Evolutionary conservation across 306 rosid genomes (phyloP), one percentile per base, ranked within the genome.

Genomic region (Castanospermum australe): DNA sequence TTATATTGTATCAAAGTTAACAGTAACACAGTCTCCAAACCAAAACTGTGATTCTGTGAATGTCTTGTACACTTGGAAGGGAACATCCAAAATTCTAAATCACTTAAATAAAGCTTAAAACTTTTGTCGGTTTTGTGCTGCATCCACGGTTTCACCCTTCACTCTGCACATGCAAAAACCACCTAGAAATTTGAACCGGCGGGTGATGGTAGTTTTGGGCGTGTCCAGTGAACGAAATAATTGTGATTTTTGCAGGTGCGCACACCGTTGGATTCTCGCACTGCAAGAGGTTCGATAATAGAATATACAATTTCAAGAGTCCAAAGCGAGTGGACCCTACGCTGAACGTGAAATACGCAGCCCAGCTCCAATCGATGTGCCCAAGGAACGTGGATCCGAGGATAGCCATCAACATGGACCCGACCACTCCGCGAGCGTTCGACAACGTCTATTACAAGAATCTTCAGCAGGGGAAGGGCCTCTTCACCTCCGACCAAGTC

Each of bases 181-280:
- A 3, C 15, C 47, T 13, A 2, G 44, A n/a, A 33, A 33, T 2
- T 6, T 25, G 65, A 59, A 28, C 41, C 20, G 4, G 6, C 22
- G 4, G 10, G n/a, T 15, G 11, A 61, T 33, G 44, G 41, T 61
- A 21, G 24, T 60, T 74, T 60, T 60, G 41, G 20, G 2, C 7
- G n/a, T 50, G 12, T 5, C n/a, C 4, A 14, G 2, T 13, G 4
- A 9, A 44, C 15, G 50, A 44, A 5, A 5, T 13, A 4, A 13
- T 18, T n/a, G 15, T 17, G 22, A 32, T 62, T 62, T 75, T 10
- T 85, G 61, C 80, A 93, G 98, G 86, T 28, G 97, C 97, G 0
- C 98, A 93, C 83, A 88, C 92, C 22, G 78, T 93, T 20, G 98
- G 98, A 75, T 91, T 91, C 88, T 88, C 94, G 5, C 98, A 91